Conservation (phyloP, 1,284 basidiomycete genomes). For the Peniophora sp. region DNA sequence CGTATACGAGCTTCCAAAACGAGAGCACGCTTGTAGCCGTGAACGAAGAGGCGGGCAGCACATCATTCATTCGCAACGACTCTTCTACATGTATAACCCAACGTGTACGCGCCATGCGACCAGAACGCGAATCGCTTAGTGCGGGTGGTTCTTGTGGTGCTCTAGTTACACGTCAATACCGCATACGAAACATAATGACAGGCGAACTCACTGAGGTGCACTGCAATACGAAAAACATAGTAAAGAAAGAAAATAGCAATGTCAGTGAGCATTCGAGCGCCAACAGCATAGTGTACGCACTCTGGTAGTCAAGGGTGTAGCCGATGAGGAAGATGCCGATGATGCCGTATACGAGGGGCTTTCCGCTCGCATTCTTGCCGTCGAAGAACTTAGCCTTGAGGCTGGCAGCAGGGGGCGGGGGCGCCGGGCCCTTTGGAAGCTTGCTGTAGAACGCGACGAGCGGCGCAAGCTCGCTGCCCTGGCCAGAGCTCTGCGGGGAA, state of each 20-base stretch:
- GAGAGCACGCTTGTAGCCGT: no score
- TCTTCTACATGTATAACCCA: no score
- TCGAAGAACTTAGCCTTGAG: constrained; percentile 78
- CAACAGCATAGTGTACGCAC: constrained; percentile 40
- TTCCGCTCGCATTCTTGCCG: constrained; percentile 78
- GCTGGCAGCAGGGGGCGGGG: constrained; percentile 54
- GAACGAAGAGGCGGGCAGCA: no score
- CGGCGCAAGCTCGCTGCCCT: constrained; percentile 70
- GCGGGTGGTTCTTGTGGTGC: constrained; percentile 83
- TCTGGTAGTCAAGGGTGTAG: constrained; percentile 89
- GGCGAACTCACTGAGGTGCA: constrained; percentile 66
- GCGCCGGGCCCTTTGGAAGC: constrained; percentile 73
- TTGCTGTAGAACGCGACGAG: constrained; percentile 94
- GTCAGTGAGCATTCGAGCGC: constrained; percentile 5
- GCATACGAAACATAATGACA: not conserved
- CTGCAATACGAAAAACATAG: constrained; percentile 26
- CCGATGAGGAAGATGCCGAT: constrained; percentile 74
- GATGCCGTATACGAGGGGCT: constrained; percentile 68
- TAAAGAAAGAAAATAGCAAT: constrained; percentile 1
- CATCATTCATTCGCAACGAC: no score
- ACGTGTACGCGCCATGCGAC: no score
- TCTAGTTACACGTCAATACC: constrained; percentile 32
- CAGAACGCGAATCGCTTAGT: constrained; percentile 31
- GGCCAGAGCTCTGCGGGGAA: constrained; percentile 57
- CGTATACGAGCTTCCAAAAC: no score